Evolutionary conservation across 108 stramenopile species (phyloP).

Genomic region (Mayamaea pseudoterrestris): DNA sequence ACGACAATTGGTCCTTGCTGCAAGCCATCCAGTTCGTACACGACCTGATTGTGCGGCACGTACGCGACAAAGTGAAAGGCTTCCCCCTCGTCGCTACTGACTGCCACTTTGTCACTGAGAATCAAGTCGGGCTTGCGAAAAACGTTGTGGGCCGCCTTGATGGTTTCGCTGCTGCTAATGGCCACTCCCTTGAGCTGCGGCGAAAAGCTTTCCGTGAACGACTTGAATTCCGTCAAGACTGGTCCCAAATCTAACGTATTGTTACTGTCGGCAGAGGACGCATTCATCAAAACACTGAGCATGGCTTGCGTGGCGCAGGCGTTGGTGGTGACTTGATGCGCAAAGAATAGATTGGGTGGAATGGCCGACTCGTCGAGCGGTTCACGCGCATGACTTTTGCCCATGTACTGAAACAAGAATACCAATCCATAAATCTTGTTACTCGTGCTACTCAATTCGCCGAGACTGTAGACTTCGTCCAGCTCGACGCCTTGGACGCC

Average conservation of each 20-base stretch:
- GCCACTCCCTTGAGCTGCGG: constrained; percentile 81
- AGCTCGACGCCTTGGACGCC: constrained; percentile 72
- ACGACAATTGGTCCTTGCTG: constrained; percentile 79
- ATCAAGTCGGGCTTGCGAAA: constrained; percentile 77
- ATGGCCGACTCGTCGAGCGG: constrained; percentile 29
- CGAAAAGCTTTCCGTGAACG: constrained; percentile 71
- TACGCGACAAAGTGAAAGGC: constrained; percentile 95
- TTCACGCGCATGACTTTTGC: constrained; percentile 2
- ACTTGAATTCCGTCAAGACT: constrained; percentile 59
- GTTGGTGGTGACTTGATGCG: constrained; percentile 81
- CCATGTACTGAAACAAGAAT: constrained; percentile 87
- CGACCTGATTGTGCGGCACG: constrained; percentile 55
- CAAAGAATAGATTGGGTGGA: constrained; percentile 71
- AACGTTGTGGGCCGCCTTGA: constrained; percentile 88
- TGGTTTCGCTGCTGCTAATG: constrained; percentile 66
- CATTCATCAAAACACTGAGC: constrained; percentile 66
- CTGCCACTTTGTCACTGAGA: constrained; percentile 71
- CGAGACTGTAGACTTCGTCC: constrained; percentile 70
- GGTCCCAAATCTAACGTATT: constrained; percentile 66
- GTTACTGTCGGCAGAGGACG: constrained; percentile 11
- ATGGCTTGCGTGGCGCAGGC: constrained; percentile 94
- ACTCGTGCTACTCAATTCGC: constrained; percentile 38
- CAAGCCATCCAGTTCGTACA: constrained; percentile 94
- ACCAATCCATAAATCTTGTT: constrained; percentile 74
- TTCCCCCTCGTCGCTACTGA: constrained; percentile 58